phyloP scores from a whole-genome alignment of 2,329 filamentous ascomycete species.

The Stylonectria norvegica region DNA sequence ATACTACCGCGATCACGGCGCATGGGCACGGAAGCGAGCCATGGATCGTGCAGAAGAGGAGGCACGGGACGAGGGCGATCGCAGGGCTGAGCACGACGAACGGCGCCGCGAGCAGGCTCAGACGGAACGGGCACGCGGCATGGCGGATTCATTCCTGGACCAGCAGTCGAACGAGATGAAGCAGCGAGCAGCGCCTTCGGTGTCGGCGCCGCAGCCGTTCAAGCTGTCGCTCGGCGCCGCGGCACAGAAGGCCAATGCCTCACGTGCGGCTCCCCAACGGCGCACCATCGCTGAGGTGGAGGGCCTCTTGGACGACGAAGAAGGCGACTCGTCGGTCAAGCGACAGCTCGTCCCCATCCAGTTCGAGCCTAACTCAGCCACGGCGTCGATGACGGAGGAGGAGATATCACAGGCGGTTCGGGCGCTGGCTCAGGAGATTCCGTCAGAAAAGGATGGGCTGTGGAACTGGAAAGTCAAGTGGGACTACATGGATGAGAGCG shows the following conservation, averaged over 20 bases:
- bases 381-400: slow-evolving; percentile 71
- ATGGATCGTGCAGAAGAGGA: slow-evolving; percentile 71
- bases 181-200: slow-evolving; percentile 38
- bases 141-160: slow-evolving; percentile 89
- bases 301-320: slow-evolving; percentile 90
- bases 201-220: slow-evolving; percentile 69
- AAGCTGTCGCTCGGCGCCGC: slow-evolving; percentile 90
- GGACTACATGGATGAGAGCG: slow-evolving; percentile 79
- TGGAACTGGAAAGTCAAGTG: slow-evolving; percentile 94
- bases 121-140: slow-evolving; percentile 72
- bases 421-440: slow-evolving; percentile 84
- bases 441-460: slow-evolving; percentile 76
- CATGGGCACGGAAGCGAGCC: slow-evolving; percentile 80
- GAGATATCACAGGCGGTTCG: slow-evolving; percentile 79
- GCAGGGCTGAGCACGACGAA: slow-evolving; percentile 74
- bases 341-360: slow-evolving; percentile 79
- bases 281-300: slow-evolving; percentile 92
- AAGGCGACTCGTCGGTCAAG: slow-evolving; percentile 68
- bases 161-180: slow-evolving; percentile 76
- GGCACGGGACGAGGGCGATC: slow-evolving; percentile 76
- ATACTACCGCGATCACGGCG: slow-evolving; percentile 83
- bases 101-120: slow-evolving; percentile 65
- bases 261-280: slow-evolving; percentile 55
- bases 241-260: slow-evolving; percentile 66
- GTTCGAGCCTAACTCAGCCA: slow-evolving; percentile 65